Percentiles rank a stretch among this genome's conserved stretches.
phyloP scores from a whole-genome alignment of 129 eudicot genomes.

The Artemisia argyi region DNA sequence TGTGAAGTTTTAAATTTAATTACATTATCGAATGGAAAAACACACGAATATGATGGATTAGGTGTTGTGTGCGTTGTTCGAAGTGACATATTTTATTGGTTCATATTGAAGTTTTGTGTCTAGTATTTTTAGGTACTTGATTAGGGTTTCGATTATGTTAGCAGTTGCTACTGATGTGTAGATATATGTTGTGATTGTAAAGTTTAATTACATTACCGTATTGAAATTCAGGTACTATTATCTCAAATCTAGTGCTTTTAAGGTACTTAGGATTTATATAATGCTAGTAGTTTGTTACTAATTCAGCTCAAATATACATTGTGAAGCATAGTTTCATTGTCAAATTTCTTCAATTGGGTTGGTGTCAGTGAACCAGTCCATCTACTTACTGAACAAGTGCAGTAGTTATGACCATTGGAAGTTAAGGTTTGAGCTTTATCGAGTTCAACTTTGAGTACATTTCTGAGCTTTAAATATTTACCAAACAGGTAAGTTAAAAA shows the following conservation, averaged over 20 bases:
- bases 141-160: no score
- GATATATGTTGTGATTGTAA: no score
- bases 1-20: no score
- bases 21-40: no score
- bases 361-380: background rate
- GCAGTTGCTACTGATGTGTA: no score
- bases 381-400: background rate
- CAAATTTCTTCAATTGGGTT: background rate
- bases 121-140: slow-evolving; percentile 4
- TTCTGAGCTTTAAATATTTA: background rate
- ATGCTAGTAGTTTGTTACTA: background rate
- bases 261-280: no score
- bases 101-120: background rate
- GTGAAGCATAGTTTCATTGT: background rate
- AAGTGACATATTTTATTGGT: background rate
- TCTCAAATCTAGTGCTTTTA: background rate
- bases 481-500: background rate
- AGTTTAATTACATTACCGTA: no score
- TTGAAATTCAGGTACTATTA: no score
- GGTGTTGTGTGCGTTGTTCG: background rate
- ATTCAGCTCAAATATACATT: background rate
- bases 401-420: background rate
- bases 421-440: background rate
- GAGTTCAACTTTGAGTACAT: background rate
- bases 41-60: background rate